Percentiles rank a stretch among this genome's conserved stretches.
Evolutionary conservation across 176 grass and related monocot species (phyloP).

Genomic region (Panicum miliaceum): DNA sequence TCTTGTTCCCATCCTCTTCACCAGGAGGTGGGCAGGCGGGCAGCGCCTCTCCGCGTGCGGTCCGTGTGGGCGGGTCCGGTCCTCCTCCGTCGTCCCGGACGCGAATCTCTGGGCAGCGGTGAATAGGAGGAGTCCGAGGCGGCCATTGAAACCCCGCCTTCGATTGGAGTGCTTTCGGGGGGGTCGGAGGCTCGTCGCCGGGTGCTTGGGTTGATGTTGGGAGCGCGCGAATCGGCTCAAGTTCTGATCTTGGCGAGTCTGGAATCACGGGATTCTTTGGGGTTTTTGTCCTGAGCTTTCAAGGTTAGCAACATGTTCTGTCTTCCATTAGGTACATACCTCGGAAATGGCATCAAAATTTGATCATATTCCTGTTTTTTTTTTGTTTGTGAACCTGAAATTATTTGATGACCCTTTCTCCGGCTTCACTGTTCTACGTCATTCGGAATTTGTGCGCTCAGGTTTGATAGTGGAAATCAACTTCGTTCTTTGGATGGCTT

Average conservation of each 20-base stretch:
- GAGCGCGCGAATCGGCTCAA: background rate
- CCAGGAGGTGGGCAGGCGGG: slow-evolving; percentile 4
- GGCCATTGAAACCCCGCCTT: background rate
- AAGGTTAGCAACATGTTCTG: slow-evolving; percentile 26
- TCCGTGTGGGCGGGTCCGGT: background rate
- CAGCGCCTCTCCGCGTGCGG: slow-evolving; percentile 28
- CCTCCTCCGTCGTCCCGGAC: slow-evolving; percentile 7
- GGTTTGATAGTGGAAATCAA: background rate
- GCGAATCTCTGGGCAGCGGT: background rate
- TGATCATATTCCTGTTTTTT: background rate
- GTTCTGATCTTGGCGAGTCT: slow-evolving; percentile 26
- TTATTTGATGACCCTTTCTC: background rate
- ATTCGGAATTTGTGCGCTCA: background rate
- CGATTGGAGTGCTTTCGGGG: background rate
- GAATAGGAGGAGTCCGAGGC: background rate
- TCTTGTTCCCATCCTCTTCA: background rate
- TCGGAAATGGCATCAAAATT: background rate
- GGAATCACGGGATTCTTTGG: background rate
- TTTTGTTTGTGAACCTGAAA: background rate
- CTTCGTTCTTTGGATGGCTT: background rate
- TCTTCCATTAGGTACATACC: background rate
- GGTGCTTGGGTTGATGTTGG: slow-evolving; percentile 13
- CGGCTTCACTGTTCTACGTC: background rate
- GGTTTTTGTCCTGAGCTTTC: background rate
- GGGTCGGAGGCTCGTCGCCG: background rate